Evolutionary conservation across 2,329 filamentous ascomycete species (phyloP).

Genomic region (Thielaviopsis musarum): DNA sequence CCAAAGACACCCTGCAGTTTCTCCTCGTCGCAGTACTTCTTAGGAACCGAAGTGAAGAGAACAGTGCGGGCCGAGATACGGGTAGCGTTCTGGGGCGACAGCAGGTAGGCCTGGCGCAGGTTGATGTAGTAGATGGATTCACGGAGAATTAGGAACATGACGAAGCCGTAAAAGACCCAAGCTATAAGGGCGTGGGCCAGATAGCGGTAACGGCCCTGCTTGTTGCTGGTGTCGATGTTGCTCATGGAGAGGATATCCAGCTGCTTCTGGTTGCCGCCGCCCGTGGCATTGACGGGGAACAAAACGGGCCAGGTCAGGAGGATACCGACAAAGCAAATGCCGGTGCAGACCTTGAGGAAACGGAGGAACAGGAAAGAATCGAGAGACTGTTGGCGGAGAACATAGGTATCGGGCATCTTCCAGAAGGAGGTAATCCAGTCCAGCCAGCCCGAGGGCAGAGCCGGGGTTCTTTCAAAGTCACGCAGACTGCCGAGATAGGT

Average conservation of each 20-base stretch:
- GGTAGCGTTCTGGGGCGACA: conserved; percentile 68
- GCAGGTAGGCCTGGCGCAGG: conserved; percentile 76
- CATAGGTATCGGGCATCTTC: conserved; percentile 52
- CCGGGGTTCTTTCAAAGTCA: conserved; percentile 37
- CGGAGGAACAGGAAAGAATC: conserved; percentile 76
- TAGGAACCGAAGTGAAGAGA: conserved; percentile 72
- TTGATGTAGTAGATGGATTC: conserved; percentile 89
- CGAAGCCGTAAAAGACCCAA: conserved; percentile 73
- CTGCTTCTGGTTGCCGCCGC: conserved; percentile 44
- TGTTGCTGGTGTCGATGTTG: conserved; percentile 44
- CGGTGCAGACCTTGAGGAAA: conserved; percentile 53
- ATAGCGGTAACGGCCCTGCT: conserved; percentile 43
- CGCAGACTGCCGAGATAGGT: conserved; percentile 32
- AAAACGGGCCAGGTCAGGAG: conserved; percentile 76
- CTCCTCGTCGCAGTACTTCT: conserved; percentile 59
- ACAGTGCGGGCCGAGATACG: conserved; percentile 83
- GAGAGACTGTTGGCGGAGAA: conserved; percentile 70
- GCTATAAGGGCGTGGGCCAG: conserved; percentile 70
- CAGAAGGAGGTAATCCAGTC: conserved; percentile 49
- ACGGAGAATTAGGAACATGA: conserved; percentile 74
- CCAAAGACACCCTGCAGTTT: conserved; percentile 70
- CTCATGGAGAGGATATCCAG: conserved; percentile 66
- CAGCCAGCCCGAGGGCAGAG: conserved; percentile 37
- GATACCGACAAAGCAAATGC: conserved; percentile 70
- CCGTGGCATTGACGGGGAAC: conserved; percentile 74